Conservation (phyloP, 2,329 filamentous ascomycete species). For the Diaporthe sp. region DNA sequence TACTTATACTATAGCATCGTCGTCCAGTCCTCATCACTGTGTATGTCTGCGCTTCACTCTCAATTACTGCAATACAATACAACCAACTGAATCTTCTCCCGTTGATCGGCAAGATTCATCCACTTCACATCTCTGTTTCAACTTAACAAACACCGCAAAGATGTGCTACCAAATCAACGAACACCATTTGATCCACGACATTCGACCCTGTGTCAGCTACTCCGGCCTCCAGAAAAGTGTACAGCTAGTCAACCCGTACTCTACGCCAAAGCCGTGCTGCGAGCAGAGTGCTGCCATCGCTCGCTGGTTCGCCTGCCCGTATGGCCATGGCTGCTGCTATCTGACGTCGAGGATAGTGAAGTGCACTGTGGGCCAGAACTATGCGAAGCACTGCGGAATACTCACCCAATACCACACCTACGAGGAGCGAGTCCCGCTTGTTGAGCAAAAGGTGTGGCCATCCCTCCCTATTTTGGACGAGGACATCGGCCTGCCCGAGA, state of each 20-base stretch:
- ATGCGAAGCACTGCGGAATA: not conserved
- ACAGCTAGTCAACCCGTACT: conserved; percentile 3
- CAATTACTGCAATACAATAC: not conserved
- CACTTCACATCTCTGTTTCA: not conserved
- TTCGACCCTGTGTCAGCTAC: not conserved
- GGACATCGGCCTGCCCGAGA: not conserved
- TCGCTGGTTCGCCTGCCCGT: not conserved
- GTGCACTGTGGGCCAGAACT: not conserved
- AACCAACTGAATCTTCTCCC: not conserved
- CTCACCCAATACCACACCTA: not conserved
- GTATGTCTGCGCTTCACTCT: not conserved
- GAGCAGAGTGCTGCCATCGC: not conserved
- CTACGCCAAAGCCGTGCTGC: not conserved
- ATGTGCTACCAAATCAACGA: conserved; percentile 18
- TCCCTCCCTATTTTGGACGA: not conserved
- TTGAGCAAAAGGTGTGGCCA: not conserved
- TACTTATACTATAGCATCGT: not conserved
- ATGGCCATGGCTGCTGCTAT: not conserved
- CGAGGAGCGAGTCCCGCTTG: not conserved
- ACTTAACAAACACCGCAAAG: not conserved
- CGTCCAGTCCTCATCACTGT: not conserved
- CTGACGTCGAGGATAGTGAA: not conserved
- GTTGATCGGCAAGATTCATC: conserved; percentile 2
- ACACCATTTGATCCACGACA: not conserved
- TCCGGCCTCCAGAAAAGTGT: not conserved